Evolutionary conservation across 495 filamentous ascomycete species (phyloP), one percentile per base, ranked within the genome.

Genomic region (Hypoxylon crocopeplum): DNA sequence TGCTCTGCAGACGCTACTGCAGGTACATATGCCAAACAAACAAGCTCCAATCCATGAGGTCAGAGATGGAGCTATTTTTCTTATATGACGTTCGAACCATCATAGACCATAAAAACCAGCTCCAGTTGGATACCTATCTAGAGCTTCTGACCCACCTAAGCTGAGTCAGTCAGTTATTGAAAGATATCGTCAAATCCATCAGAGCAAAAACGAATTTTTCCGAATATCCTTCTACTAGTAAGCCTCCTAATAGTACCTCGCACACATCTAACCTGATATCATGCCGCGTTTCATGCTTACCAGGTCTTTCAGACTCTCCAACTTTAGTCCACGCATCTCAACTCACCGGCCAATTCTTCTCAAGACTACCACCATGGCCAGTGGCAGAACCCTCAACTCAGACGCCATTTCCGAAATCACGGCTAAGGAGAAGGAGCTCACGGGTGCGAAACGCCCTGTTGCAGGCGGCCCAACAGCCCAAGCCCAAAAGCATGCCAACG

Each of bases 341-440:
- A 8, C n/a, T 2, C 20, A 20, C 24, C 38, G 56, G 20, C 49
- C 56, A 22, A 32, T 22, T 20, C 24, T 37, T 32, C 25, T 13
- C 16, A 39, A 37, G 8, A 12, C 15, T 4, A 25, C n/a, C 50
- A 34, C 25, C 13, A 49, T 62, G 47, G 20, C 53, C 16, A 34
- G 27, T 12, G 17, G 27, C 15, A 25, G 52, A 57, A 48, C 51
- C 30, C 5, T 68, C 30, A 50, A 57, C 7, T 62, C 65, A 2
- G 21, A 61, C n/a, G 21, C 46, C 12, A 59, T 66, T 30, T 64
- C 60, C 38, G 30, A 64, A 13, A 51, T 68, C 20, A 53, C 47
- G 5, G 62, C 47, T 20, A 58, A 49, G 20, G 65, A 68, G 52
- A 68, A 66, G 36, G 39, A 62, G 20, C 34, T 68, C 29, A 62